Evolutionary conservation across 1,139 yeast genomes (phyloP), one percentile per base, ranked within the genome.

Genomic region (Lodderomyces metapsilosis): DNA sequence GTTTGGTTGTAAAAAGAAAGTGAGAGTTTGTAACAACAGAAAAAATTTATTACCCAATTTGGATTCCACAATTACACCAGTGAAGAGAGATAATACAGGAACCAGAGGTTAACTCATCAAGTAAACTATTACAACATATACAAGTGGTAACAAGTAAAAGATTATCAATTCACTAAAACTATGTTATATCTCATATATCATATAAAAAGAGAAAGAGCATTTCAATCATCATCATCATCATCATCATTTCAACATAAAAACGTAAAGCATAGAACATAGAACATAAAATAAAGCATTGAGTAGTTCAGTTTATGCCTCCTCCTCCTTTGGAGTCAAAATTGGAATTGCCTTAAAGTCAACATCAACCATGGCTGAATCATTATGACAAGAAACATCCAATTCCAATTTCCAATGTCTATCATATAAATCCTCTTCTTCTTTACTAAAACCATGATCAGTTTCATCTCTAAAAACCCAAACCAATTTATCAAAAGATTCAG

Each of bases 281-380:
- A n/a, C n/a, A n/a, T n/a, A n/a, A n/a, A n/a, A n/a, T n/a, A n/a
- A n/a, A n/a, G n/a, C n/a, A n/a, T n/a, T n/a, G n/a, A n/a, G n/a
- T n/a, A n/a, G n/a, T n/a, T n/a, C n/a, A n/a, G n/a, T n/a, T n/a
- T n/a, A n/a, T n/a, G n/a, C n/a, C n/a, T n/a, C n/a, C n/a, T n/a
- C n/a, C n/a, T n/a, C 27, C n/a, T 10, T n/a, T 25, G 9, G 16
- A n/a, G 30, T 17, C 22, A 35, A 35, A 11, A 47, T 36, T 25
- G 77, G 77, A 41, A 68, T 55, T 17, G 84, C 74, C 56, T 58
- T 69, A 54, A 79, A 80, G 52, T 76, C 80, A 25, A 81, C 81
- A 49, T 76, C 82, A 46, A 80, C 81, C 64, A 75, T 57, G 20
- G 87, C 83, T 54, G 73, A 75, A 50, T 79, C 78, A 48, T 78